These are phyloP conservation scores for Diaporthe nobilis DNA, from an alignment of 2,329 filamentous ascomycete genomes.

Conservation along the genomic window DNA sequence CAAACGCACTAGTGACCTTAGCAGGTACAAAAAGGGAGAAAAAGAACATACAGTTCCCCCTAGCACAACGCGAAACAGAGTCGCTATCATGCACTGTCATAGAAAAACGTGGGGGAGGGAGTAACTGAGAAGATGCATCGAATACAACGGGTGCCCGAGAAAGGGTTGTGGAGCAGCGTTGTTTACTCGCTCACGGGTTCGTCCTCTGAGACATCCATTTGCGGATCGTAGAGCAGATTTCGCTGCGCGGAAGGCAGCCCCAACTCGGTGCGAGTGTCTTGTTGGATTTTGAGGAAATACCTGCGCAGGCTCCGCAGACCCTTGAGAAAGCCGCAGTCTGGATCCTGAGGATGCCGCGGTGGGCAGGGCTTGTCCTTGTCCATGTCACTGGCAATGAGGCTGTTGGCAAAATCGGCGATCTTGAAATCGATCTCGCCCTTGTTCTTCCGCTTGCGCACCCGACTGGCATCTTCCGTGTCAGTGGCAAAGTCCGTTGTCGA, in stretches of 20 bases:
- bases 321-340: conserved; percentile 91
- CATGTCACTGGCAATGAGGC: conserved; percentile 88
- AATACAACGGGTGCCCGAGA: neutral
- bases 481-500: conserved; percentile 72
- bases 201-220: conserved; percentile 46
- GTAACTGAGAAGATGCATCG: neutral
- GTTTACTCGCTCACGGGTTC: conserved; percentile 51
- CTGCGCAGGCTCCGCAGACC: conserved; percentile 83
- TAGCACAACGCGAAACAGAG: neutral
- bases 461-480: conserved; percentile 65
- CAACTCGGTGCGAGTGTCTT: conserved; percentile 75
- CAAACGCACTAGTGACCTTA: conserved; percentile 29
- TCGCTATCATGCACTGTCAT: neutral
- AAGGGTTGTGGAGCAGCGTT: neutral
- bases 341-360: conserved; percentile 82
- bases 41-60: neutral
- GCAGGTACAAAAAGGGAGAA: conserved; percentile 20
- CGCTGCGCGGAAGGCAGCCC: conserved; percentile 53
- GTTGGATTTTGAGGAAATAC: conserved; percentile 91
- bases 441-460: conserved; percentile 61
- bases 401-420: conserved; percentile 99
- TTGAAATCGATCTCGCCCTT: conserved; percentile 86
- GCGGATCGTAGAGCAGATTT: conserved; percentile 39
- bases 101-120: neutral
- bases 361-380: conserved; percentile 78